These are phyloP conservation scores for Talaromyces sp. DNA, from an alignment of 2,329 filamentous ascomycete species.

Conservation along the genomic window DNA sequence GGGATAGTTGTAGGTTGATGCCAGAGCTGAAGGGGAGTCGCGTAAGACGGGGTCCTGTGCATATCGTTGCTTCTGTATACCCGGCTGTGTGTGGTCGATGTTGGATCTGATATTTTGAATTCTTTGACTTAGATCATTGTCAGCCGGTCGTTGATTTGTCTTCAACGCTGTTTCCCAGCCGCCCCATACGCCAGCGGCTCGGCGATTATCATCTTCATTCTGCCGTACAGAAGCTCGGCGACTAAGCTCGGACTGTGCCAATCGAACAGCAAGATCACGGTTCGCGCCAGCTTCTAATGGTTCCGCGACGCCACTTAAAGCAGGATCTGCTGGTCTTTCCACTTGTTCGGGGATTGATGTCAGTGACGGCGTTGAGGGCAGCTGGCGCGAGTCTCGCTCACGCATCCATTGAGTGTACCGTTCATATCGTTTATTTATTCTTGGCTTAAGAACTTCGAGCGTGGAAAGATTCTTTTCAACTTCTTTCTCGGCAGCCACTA, in stretches of 20 bases:
- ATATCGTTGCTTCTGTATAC: slow-evolving; percentile 7
- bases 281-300: slow-evolving; percentile 72
- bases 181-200: slow-evolving; percentile 57
- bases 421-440: slow-evolving; percentile 72
- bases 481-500: slow-evolving; percentile 62
- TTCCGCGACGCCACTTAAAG: slow-evolving; percentile 59
- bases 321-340: slow-evolving; percentile 55
- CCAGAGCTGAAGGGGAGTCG: slow-evolving; percentile 16
- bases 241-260: slow-evolving; percentile 72
- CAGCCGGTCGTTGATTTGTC: slow-evolving; percentile 34
- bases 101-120: slow-evolving; percentile 55
- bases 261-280: slow-evolving; percentile 72
- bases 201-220: slow-evolving; percentile 56
- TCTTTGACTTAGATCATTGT: slow-evolving; percentile 53
- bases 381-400: slow-evolving; percentile 49
- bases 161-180: slow-evolving; percentile 53
- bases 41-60: slow-evolving; percentile 15
- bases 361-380: slow-evolving; percentile 23
- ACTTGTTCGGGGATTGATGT: slow-evolving; percentile 17
- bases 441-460: slow-evolving; percentile 77
- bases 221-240: slow-evolving; percentile 66
- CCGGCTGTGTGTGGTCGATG: slow-evolving; percentile 31
- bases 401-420: slow-evolving; percentile 62
- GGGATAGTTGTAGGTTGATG: slow-evolving; percentile 47
- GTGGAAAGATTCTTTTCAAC: slow-evolving; percentile 67